phyloP scores from a whole-genome alignment of 805 yeast species.

The Candida schatavii region DNA sequence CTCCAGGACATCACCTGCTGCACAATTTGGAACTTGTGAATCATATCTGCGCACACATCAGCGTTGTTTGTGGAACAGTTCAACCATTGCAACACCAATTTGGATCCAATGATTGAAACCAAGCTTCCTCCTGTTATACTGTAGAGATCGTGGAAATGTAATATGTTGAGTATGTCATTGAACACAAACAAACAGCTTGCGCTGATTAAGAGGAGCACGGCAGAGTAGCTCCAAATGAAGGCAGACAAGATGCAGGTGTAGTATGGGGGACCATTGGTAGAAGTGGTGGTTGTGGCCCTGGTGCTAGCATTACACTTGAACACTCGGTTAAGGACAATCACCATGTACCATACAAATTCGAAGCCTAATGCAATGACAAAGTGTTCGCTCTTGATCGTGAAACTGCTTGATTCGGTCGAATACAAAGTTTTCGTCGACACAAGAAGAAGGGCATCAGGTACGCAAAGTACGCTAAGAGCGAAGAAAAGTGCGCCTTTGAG shows the following conservation, averaged over 20 bases:
- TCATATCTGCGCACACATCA: neutral
- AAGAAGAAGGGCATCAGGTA: neutral
- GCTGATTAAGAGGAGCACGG: slow-evolving; percentile 13
- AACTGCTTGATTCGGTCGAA: neutral
- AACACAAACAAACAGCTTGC: slow-evolving; percentile 13
- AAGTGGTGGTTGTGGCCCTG: too few species aligned
- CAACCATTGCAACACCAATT: neutral
- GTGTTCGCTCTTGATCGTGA: slow-evolving; percentile 2
- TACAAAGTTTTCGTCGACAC: neutral
- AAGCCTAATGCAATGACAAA: neutral
- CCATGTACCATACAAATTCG: neutral
- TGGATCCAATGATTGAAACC: neutral
- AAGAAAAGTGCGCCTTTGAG: slow-evolving; percentile 9
- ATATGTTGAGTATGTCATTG: slow-evolving; percentile 14
- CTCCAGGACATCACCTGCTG: neutral
- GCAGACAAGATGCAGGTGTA: slow-evolving; percentile 13
- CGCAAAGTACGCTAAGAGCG: neutral
- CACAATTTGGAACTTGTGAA: neutral
- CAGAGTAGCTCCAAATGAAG: slow-evolving; percentile 22
- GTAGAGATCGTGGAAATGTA: neutral
- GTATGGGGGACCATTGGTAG: too few species aligned
- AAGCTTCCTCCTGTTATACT: neutral
- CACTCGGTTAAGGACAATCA: slow-evolving; percentile 4
- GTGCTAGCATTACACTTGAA: slow-evolving; percentile 15
- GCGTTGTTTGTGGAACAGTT: neutral